Percentiles rank a stretch among this genome's conserved stretches.
These are phyloP conservation scores for Rubus parviflorus DNA, from an alignment of 306 rosid genomes.

Conservation along the genomic window DNA sequence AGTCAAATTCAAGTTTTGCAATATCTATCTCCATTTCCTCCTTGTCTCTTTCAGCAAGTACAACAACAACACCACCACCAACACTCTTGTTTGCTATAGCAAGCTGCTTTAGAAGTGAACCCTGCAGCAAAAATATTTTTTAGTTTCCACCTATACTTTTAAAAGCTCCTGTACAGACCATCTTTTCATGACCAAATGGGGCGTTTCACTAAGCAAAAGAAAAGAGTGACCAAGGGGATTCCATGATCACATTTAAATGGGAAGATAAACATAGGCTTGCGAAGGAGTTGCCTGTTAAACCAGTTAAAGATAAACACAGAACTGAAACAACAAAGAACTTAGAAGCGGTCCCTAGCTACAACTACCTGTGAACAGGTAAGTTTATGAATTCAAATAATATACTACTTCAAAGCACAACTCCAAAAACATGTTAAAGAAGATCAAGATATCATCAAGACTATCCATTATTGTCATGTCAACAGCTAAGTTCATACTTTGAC, in stretches of 20 bases:
- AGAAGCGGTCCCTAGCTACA: not conserved
- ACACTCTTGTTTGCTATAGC: constrained; percentile 94
- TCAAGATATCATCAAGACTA: not conserved
- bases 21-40: constrained; percentile 98
- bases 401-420: not conserved
- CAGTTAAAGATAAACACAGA: not conserved
- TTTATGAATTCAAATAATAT: not conserved
- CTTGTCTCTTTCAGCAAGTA: constrained; percentile 98
- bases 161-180: not conserved
- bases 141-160: constrained; percentile 24
- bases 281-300: not conserved
- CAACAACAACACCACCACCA: constrained; percentile 93
- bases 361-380: too few species aligned
- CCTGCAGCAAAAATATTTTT: constrained; percentile 48
- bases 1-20: constrained; percentile 90
- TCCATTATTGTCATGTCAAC: not conserved
- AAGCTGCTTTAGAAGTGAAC: constrained; percentile 94
- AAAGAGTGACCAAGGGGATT: not conserved
- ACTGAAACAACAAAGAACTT: not conserved
- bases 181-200: not conserved
- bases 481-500: not conserved
- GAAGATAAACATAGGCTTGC: not conserved
- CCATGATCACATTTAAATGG: not conserved
- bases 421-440: not conserved
- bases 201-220: not conserved